Evolutionary conservation across 169 alveolate genomes (phyloP).

Genomic region (Cryptosporidium viatorum): DNA sequence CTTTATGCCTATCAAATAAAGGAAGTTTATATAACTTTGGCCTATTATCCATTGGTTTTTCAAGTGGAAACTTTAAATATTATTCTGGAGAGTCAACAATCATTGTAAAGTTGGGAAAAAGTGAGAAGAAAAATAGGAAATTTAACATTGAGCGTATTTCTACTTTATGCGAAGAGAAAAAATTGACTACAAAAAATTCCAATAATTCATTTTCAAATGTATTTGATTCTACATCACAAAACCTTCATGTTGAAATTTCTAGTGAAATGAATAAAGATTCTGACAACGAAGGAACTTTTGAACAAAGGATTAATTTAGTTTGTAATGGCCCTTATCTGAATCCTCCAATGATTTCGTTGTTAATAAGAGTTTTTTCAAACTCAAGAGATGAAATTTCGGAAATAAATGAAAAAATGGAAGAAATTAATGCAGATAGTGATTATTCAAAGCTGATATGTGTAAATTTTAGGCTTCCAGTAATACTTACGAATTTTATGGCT

Average conservation of each 20-base stretch:
- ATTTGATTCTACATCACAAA: slow-evolving; percentile 27
- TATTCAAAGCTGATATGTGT: neutral
- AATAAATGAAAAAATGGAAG: neutral
- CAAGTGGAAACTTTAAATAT: slow-evolving; percentile 43
- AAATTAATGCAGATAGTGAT: neutral
- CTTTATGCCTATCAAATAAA: slow-evolving; percentile 26
- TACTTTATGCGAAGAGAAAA: neutral
- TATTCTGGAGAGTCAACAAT: slow-evolving; percentile 37
- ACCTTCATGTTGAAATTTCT: slow-evolving; percentile 24
- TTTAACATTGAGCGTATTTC: slow-evolving; percentile 11
- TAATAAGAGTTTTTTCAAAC: neutral
- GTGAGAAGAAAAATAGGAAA: neutral
- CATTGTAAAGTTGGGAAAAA: neutral
- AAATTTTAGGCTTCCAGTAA: slow-evolving; percentile 48
- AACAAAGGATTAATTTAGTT: slow-evolving; percentile 9
- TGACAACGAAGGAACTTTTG: slow-evolving; percentile 2
- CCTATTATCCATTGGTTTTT: slow-evolving; percentile 19
- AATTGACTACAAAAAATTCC: neutral
- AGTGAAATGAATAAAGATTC: neutral
- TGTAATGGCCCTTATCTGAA: slow-evolving; percentile 50
- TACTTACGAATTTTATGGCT: slow-evolving; percentile 52
- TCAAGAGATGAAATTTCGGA: slow-evolving; percentile 17
- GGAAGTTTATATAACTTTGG: slow-evolving; percentile 33
- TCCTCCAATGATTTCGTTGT: slow-evolving; percentile 57
- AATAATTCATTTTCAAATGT: slow-evolving; percentile 8